phyloP scores from a whole-genome alignment of 2,329 filamentous ascomycete species.

The Camillea tinctor region DNA sequence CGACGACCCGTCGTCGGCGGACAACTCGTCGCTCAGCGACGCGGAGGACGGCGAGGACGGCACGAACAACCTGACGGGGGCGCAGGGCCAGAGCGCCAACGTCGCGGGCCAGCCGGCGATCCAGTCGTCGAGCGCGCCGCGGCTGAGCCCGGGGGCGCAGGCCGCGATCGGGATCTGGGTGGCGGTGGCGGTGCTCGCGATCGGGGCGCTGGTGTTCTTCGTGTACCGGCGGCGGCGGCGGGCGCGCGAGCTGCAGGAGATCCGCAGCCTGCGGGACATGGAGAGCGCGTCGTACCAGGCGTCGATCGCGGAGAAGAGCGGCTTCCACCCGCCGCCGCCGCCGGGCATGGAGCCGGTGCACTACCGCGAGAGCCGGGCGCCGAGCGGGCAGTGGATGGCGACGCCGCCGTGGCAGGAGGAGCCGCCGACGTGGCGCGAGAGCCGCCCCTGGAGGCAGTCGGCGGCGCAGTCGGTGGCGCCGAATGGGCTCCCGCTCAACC shows the following conservation, averaged over 20 bases:
- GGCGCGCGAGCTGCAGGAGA: constrained; percentile 8
- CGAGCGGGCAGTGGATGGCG: constrained; percentile 21
- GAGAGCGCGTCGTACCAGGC: constrained; percentile 16
- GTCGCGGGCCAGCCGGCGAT: constrained; percentile 11
- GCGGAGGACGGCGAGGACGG: constrained; percentile 3
- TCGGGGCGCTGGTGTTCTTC: constrained; percentile 15
- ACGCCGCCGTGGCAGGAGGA: constrained; percentile 25
- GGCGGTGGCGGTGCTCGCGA: constrained; percentile 16
- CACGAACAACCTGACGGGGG: not conserved
- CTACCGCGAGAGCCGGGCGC: constrained; percentile 8
- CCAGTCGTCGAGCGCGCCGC: constrained; percentile 6
- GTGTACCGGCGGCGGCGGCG: constrained; percentile 14
- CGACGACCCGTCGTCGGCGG: constrained; percentile 8
- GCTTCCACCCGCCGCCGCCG: constrained; percentile 2
- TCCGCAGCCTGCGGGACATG: constrained; percentile 12
- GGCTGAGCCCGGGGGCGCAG: constrained; percentile 16
- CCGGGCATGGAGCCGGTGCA: constrained; percentile 13
- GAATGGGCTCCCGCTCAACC: constrained; percentile 9
- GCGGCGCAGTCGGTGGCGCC: constrained; percentile 12
- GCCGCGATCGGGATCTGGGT: constrained; percentile 24
- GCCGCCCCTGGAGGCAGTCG: constrained; percentile 22
- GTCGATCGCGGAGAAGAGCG: constrained; percentile 1
- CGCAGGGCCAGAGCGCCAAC: constrained; percentile 5
- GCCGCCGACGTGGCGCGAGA: constrained; percentile 19
- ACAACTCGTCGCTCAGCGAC: not conserved